These are phyloP conservation scores for Porcisia hertigi DNA, from an alignment of 208 protist species.

Conservation along the genomic window DNA sequence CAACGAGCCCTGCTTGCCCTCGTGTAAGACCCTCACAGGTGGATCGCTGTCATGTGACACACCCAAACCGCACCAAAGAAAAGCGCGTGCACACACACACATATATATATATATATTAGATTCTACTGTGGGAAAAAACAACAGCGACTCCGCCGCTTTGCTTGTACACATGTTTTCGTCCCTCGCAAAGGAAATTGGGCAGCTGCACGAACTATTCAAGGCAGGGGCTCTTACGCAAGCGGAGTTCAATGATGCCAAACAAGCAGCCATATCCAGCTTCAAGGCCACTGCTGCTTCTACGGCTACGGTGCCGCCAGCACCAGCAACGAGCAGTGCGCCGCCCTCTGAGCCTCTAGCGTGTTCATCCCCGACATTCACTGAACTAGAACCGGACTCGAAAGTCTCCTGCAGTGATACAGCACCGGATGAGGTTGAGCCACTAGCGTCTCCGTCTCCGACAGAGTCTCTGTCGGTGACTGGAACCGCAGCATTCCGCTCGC, in stretches of 20 bases:
- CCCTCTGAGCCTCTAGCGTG: not conserved
- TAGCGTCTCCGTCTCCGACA: too few relatives aligned
- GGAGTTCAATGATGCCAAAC: conserved; percentile 70
- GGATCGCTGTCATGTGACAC: too few relatives aligned
- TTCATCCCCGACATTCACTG: not conserved
- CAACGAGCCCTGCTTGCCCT: too few relatives aligned
- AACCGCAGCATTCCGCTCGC: not conserved
- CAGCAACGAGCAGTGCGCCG: not conserved
- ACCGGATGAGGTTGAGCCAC: not conserved
- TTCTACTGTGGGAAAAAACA: not conserved
- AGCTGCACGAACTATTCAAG: conserved; percentile 61
- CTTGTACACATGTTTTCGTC: conserved; percentile 27
- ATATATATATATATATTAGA: not conserved
- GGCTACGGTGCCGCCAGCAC: not conserved
- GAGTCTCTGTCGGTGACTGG: not conserved
- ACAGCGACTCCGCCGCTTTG: not conserved
- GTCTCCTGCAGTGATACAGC: not conserved
- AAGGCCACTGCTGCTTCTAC: not conserved
- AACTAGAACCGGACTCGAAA: not conserved
- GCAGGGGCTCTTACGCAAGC: conserved; percentile 50
- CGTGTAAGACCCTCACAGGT: not conserved
- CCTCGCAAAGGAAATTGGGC: conserved; percentile 47
- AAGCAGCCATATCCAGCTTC: conserved; percentile 34
- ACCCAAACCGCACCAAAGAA: too few relatives aligned
- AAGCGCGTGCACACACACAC: conserved; percentile 8